Conservation (phyloP, 768 basidiomycete species). For the Ephemerocybe angulata region DNA sequence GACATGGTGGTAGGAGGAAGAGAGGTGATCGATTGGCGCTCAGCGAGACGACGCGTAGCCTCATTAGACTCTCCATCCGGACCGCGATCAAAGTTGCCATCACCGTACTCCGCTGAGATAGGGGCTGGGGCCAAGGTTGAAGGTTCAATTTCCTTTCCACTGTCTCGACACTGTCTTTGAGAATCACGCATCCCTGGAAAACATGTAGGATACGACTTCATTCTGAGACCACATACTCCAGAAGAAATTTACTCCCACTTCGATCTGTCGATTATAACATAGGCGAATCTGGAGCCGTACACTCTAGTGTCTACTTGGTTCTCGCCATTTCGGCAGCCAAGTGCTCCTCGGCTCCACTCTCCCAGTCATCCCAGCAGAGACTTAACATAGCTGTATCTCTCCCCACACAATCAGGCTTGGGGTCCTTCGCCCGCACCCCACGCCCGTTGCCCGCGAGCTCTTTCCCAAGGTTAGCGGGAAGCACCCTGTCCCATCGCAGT, state of each 20-base stretch:
- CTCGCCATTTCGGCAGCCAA: slow-evolving; percentile 30
- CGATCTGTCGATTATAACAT: not conserved
- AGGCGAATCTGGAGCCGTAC: not conserved
- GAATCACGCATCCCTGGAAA: too few species aligned
- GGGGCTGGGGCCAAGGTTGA: not conserved
- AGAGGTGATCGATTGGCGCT: not conserved
- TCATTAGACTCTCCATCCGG: not conserved
- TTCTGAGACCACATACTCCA: too few species aligned
- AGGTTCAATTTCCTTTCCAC: too few species aligned
- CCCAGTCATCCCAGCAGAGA: slow-evolving; percentile 58
- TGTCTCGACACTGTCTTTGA: too few species aligned
- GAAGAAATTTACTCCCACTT: too few species aligned
- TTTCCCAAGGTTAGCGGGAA: slow-evolving; percentile 39
- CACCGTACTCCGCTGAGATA: too few species aligned
- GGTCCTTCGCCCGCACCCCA: slow-evolving; percentile 31
- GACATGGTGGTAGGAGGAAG: not conserved
- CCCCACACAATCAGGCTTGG: slow-evolving; percentile 23
- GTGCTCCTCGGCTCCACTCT: slow-evolving; percentile 30
- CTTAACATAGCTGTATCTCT: slow-evolving; percentile 44
- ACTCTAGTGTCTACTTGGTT: not conserved
- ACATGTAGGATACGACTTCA: too few species aligned
- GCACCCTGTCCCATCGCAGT: slow-evolving; percentile 51
- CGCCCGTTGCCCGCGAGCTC: slow-evolving; percentile 34
- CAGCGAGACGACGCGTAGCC: not conserved
- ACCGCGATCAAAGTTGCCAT: too few species aligned